A percentile compares a stretch with the other conserved stretches of the same genome.
These are phyloP conservation scores for Ascobolus immersus DNA, from an alignment of 495 filamentous ascomycete genomes.

Conservation along the genomic window DNA sequence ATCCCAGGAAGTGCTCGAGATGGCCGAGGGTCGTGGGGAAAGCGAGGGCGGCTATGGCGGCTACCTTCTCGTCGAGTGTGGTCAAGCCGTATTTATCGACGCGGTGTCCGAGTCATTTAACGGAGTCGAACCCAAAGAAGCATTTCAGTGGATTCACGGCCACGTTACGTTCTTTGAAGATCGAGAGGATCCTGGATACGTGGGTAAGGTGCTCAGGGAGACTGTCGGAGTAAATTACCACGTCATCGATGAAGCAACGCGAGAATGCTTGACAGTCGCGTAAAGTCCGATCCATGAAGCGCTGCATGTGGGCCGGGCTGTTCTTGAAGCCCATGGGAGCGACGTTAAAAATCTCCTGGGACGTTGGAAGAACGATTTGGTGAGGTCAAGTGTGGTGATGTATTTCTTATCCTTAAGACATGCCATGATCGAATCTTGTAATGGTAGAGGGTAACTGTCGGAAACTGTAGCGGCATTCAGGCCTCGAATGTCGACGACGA, in stretches of 20 bases:
- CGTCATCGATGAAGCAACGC: constrained; percentile 2
- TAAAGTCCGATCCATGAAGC: constrained; percentile 3
- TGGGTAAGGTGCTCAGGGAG: background rate
- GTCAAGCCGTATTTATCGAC: background rate
- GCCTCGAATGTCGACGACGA: background rate
- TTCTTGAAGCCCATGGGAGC: background rate
- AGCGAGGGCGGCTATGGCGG: background rate
- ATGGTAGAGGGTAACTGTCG: background rate
- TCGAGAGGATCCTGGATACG: background rate
- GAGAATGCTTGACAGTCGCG: no score
- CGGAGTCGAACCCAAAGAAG: background rate
- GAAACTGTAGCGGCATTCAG: background rate
- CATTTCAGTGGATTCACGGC: background rate
- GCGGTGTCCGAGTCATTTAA: background rate
- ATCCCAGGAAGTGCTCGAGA: background rate
- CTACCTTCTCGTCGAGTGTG: background rate
- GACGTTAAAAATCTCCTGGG: background rate
- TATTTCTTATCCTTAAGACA: background rate
- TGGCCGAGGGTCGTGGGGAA: background rate
- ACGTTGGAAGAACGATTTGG: background rate
- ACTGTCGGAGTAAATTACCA: background rate
- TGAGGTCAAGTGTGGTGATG: background rate
- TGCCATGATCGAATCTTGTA: background rate
- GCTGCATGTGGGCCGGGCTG: background rate
- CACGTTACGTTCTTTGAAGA: background rate